A percentile compares a stretch with the other conserved stretches of the same genome.
phyloP scores from a whole-genome alignment of 352 stramenopile genomes.

The Globisporangium sylvaticum region DNA sequence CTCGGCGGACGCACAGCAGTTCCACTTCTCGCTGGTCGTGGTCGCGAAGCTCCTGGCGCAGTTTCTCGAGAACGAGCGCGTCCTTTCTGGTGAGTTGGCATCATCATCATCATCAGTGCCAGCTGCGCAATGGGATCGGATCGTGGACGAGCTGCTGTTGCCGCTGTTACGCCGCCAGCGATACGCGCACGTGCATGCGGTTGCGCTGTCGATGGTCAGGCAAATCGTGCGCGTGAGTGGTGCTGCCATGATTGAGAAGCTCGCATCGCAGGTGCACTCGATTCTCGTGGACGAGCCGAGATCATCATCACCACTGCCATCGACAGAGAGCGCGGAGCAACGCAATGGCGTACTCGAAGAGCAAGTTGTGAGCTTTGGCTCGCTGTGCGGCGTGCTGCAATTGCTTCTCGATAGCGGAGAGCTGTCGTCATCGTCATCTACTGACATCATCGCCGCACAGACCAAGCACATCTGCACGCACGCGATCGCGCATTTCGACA shows the following conservation, averaged over 20 bases:
- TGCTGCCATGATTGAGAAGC: slow-evolving; percentile 8
- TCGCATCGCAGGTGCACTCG: slow-evolving; percentile 4
- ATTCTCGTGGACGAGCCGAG: slow-evolving; percentile 10
- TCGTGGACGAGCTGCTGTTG: slow-evolving; percentile 28
- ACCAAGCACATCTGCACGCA: slow-evolving; percentile 32
- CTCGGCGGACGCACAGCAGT: slow-evolving; percentile 14
- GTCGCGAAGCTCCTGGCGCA: slow-evolving; percentile 23
- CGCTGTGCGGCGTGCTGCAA: slow-evolving; percentile 48
- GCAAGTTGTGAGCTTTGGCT: slow-evolving; percentile 27
- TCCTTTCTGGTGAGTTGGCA: not conserved
- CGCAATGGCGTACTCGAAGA: not conserved
- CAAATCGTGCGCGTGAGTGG: slow-evolving; percentile 17
- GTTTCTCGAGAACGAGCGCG: slow-evolving; percentile 17
- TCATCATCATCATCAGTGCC: not conserved
- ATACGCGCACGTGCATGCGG: slow-evolving; percentile 26
- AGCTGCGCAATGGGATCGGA: not conserved
- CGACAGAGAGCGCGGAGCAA: not conserved
- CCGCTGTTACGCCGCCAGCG: slow-evolving; percentile 24
- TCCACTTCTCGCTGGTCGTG: slow-evolving; percentile 44
- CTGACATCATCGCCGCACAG: slow-evolving; percentile 9
- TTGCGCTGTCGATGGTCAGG: slow-evolving; percentile 23
- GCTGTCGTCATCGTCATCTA: not conserved
- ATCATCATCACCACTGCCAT: not conserved
- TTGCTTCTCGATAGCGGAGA: slow-evolving; percentile 25
- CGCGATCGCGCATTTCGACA: slow-evolving; percentile 36